These are phyloP conservation scores for Gigaspora rosea DNA, from an alignment of 192 early-diverging fungal species.

Conservation along the genomic window DNA sequence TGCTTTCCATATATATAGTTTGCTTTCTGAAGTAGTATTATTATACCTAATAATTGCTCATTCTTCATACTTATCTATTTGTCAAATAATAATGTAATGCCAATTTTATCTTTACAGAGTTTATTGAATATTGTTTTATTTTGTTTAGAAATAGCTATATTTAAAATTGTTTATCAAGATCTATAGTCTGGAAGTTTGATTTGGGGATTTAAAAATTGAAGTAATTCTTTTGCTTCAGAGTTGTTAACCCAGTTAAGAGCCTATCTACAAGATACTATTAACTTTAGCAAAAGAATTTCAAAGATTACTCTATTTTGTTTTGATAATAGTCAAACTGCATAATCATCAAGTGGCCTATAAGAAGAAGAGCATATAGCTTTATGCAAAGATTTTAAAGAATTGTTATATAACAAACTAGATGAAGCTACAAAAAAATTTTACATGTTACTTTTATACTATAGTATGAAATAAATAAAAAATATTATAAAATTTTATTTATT, in stretches of 20 bases:
- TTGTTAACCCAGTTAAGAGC: not conserved
- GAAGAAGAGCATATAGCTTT: not conserved
- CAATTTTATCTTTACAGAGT: not conserved
- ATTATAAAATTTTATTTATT: too few species aligned
- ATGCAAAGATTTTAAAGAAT: not conserved
- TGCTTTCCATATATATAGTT: not conserved
- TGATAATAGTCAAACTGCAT: too few species aligned
- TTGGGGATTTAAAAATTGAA: conserved; percentile 5
- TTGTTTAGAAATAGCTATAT: not conserved
- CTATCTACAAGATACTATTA: conserved; percentile 4
- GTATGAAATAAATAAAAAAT: too few species aligned
- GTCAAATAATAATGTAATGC: not conserved
- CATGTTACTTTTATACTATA: too few species aligned
- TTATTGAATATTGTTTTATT: not conserved
- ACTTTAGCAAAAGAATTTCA: not conserved
- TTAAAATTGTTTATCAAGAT: conserved; percentile 2
- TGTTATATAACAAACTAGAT: too few species aligned
- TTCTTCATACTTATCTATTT: not conserved
- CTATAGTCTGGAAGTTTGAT: not conserved
- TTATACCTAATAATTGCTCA: conserved; percentile 14
- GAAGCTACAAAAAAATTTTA: too few species aligned
- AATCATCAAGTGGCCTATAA: too few species aligned
- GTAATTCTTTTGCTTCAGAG: conserved; percentile 4
- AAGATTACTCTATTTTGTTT: not conserved
- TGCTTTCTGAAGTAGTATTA: not conserved